A percentile compares a stretch with the other conserved stretches of the same genome.
Evolutionary conservation across 257 asterid species (phyloP).

Genomic region (Hygrophila difformis): DNA sequence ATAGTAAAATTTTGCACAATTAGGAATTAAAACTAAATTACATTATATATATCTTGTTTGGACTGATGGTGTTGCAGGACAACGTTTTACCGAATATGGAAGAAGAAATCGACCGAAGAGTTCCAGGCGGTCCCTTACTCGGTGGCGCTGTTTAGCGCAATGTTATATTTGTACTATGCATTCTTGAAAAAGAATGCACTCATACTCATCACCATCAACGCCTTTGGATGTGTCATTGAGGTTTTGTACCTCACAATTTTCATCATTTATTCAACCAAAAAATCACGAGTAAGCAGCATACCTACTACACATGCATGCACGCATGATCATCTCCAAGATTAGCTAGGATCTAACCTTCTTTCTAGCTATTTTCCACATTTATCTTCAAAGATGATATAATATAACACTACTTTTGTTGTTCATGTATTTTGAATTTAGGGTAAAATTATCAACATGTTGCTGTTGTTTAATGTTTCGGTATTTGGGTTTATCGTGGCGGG

Average conservation of each 20-base stretch:
- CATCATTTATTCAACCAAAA: conserved; percentile 49
- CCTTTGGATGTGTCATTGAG: conserved; percentile 34
- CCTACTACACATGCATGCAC: too few relatives aligned
- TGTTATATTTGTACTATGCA: conserved; percentile 69
- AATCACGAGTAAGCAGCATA: conserved; percentile 60
- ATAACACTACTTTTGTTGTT: neutral
- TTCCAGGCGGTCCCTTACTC: conserved; percentile 72
- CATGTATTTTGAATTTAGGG: conserved; percentile 21
- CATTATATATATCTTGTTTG: too few relatives aligned
- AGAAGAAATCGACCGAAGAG: conserved; percentile 67
- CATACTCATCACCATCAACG: conserved; percentile 50
- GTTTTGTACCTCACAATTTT: conserved; percentile 32
- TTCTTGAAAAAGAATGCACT: conserved; percentile 35
- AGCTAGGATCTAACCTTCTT: too few relatives aligned
- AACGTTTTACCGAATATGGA: conserved; percentile 48
- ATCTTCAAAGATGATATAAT: too few relatives aligned
- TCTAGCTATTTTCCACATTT: too few relatives aligned
- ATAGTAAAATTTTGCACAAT: too few relatives aligned
- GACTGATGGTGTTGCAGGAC: too few relatives aligned
- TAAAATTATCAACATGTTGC: conserved; percentile 34
- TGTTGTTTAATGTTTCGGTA: conserved; percentile 29
- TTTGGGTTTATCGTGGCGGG: conserved; percentile 26
- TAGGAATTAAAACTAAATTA: too few relatives aligned
- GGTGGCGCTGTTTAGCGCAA: conserved; percentile 70
- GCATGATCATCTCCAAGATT: too few relatives aligned